phyloP scores from a whole-genome alignment of 805 yeast species.

The Myxozyma geophila region DNA sequence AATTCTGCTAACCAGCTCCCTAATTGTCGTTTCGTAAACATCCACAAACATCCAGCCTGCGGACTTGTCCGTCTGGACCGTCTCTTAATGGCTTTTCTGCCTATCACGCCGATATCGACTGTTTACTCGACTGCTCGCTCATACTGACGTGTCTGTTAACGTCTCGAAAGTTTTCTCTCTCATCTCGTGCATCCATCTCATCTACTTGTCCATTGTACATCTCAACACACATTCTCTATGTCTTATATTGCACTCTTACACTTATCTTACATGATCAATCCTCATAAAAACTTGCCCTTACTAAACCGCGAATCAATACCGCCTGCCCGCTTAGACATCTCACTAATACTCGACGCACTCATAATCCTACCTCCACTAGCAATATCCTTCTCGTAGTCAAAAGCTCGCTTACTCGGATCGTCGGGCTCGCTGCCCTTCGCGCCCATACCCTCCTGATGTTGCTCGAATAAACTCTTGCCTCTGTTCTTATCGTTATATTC shows the following conservation, averaged over 20 bases:
- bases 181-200: too few species aligned
- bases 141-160: too few species aligned
- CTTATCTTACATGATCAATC: background rate
- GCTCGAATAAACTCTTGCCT: conserved; percentile 35
- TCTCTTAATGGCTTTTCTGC: too few species aligned
- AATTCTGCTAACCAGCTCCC: background rate
- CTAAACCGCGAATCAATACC: conserved; percentile 34
- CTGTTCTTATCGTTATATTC: conserved; percentile 31
- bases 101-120: too few species aligned
- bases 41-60: background rate
- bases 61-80: background rate
- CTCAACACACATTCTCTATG: background rate
- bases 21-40: background rate
- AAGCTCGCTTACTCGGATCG: conserved; percentile 35
- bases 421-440: conserved; percentile 17
- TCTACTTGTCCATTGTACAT: too few species aligned
- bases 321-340: conserved; percentile 29
- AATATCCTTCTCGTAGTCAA: conserved; percentile 37
- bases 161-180: too few species aligned
- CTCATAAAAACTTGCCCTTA: conserved; percentile 19
- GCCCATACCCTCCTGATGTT: conserved; percentile 22
- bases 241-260: background rate
- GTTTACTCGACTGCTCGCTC: too few species aligned
- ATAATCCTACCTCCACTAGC: conserved; percentile 31
- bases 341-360: conserved; percentile 21